phyloP scores from a whole-genome alignment of 2,329 filamentous ascomycete genomes.

The Didymella pomorum region DNA sequence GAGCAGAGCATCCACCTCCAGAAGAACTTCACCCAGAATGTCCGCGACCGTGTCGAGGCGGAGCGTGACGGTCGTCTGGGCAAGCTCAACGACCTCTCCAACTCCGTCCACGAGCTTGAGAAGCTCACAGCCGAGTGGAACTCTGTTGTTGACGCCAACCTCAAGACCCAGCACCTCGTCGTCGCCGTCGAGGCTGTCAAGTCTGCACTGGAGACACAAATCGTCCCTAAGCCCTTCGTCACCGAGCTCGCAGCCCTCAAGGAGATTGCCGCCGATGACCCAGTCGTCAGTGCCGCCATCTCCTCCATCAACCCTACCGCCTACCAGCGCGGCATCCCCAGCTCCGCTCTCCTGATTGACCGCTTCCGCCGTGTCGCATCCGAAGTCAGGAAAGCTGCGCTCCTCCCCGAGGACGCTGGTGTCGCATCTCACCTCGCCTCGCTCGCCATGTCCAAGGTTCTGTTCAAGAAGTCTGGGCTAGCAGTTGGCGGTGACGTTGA shows the following conservation, averaged over 20 bases:
- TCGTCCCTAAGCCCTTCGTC: conserved; percentile 83
- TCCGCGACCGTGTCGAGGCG: conserved; percentile 82
- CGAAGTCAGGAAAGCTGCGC: conserved; percentile 92
- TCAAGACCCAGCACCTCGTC: conserved; percentile 94
- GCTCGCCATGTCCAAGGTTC: conserved; percentile 86
- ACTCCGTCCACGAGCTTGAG: conserved; percentile 83
- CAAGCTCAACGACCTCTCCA: conserved; percentile 81
- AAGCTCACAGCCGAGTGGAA: conserved; percentile 90
- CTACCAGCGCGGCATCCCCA: conserved; percentile 91
- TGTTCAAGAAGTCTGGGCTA: conserved; percentile 87
- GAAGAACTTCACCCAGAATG: conserved; percentile 79
- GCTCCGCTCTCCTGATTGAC: conserved; percentile 85
- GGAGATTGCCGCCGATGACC: conserved; percentile 83
- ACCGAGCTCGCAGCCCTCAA: conserved; percentile 93
- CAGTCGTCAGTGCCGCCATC: conserved; percentile 90
- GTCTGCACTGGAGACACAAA: conserved; percentile 77
- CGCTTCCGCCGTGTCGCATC: conserved; percentile 91
- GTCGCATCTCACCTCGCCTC: conserved; percentile 93
- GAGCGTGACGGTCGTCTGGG: conserved; percentile 88
- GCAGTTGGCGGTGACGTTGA: conserved; percentile 89
- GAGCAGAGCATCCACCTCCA: conserved; percentile 92
- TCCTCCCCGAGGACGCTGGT: conserved; percentile 91
- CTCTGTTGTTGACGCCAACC: conserved; percentile 85
- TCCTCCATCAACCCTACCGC: conserved; percentile 93
- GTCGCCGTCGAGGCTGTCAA: conserved; percentile 94